Conservation (phyloP, 352 stramenopile species). For the Globisporangium carolinianum region DNA sequence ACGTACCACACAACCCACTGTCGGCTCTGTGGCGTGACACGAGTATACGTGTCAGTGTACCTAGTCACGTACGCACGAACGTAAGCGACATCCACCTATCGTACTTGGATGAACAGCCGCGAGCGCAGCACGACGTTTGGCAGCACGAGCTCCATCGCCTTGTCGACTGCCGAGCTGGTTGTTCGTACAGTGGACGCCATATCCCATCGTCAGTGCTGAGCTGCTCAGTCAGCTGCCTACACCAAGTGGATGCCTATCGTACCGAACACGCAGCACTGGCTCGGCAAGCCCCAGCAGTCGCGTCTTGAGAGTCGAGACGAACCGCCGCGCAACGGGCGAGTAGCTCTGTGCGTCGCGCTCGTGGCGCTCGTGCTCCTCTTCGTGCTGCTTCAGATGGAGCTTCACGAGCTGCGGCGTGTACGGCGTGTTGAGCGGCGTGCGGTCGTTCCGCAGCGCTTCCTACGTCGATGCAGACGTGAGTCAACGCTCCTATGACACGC, state of each 20-base stretch:
- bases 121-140: constrained; percentile 32
- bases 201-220: not conserved
- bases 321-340: constrained; percentile 13
- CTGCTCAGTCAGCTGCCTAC: too few relatives aligned
- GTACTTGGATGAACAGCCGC: constrained; percentile 32
- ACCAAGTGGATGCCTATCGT: not conserved
- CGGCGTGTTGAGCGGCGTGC: constrained; percentile 75
- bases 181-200: too few relatives aligned
- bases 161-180: constrained; percentile 22
- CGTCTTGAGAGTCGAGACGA: constrained; percentile 35
- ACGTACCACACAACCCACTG: constrained; percentile 63
- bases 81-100: not conserved
- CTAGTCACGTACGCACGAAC: too few relatives aligned
- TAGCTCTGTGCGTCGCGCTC: constrained; percentile 19
- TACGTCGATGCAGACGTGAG: constrained; percentile 11
- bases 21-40: constrained; percentile 23
- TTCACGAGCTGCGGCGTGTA: constrained; percentile 85
- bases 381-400: constrained; percentile 58
- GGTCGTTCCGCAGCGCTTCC: constrained; percentile 59
- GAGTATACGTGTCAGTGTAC: not conserved
- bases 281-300: constrained; percentile 31
- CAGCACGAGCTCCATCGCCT: constrained; percentile 27
- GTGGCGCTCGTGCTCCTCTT: constrained; percentile 38
- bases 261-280: constrained; percentile 46
- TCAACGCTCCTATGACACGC: not conserved